phyloP scores from a whole-genome alignment of 2,329 filamentous ascomycete species.

The Didymella exigua region DNA sequence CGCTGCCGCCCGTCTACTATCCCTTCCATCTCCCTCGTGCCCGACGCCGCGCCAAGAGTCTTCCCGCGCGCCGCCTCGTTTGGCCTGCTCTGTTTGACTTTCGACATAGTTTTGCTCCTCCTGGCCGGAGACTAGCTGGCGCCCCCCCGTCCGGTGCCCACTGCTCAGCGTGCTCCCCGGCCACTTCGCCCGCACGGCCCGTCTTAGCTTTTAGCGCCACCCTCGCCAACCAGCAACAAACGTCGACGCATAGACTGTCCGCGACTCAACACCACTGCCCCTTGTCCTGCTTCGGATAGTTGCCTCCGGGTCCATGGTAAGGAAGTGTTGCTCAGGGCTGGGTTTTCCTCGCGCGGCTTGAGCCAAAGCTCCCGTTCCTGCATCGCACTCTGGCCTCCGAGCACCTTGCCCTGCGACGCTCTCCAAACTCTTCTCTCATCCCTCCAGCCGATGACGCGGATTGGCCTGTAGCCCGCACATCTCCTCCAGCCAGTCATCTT shows the following conservation, averaged over 20 bases:
- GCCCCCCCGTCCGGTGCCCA: constrained; percentile 24
- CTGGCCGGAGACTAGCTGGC: constrained; percentile 23
- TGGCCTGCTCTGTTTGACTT: constrained; percentile 1
- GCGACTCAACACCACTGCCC: constrained; percentile 32
- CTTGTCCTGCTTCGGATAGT: constrained; percentile 45
- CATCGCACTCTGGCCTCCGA: constrained; percentile 37
- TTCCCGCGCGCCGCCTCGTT: constrained; percentile 5
- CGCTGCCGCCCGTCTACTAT: neutral
- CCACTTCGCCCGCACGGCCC: constrained; percentile 38
- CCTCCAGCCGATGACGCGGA: constrained; percentile 45
- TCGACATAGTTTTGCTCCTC: constrained; percentile 4
- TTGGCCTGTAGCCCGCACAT: constrained; percentile 36
- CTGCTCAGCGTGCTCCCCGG: constrained; percentile 28
- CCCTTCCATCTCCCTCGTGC: constrained; percentile 3
- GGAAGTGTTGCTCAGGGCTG: constrained; percentile 36
- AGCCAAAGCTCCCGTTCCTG: constrained; percentile 38
- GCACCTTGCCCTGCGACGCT: constrained; percentile 44
- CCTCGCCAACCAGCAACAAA: constrained; percentile 37
- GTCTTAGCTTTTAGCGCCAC: constrained; percentile 31
- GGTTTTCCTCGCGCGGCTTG: constrained; percentile 43
- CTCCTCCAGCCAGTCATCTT: constrained; percentile 33
- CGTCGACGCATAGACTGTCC: constrained; percentile 42
- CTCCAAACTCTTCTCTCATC: constrained; percentile 41
- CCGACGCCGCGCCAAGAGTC: constrained; percentile 5
- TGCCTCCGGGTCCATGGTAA: constrained; percentile 49